A percentile compares a stretch with the other conserved stretches of the same genome.
Evolutionary conservation across 495 filamentous ascomycete species (phyloP).

Genomic region (Friedmanniomyces endolithicus): DNA sequence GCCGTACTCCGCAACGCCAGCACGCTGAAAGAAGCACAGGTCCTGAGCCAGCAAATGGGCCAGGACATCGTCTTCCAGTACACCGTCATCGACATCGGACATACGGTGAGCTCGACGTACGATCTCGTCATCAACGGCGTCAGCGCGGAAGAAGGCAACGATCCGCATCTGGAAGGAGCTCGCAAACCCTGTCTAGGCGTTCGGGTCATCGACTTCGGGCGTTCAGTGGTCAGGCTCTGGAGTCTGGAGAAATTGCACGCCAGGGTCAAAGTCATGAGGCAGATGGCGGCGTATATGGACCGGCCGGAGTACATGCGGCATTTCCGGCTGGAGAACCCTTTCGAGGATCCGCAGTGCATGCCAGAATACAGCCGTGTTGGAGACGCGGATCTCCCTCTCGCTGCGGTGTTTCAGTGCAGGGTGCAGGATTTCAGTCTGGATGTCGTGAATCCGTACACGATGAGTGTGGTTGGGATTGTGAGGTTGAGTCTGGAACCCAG

Average conservation of each 20-base stretch:
- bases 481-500: slow-evolving; percentile 87
- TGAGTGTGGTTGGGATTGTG: slow-evolving; percentile 76
- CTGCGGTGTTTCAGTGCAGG: slow-evolving; percentile 86
- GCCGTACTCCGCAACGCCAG: slow-evolving; percentile 76
- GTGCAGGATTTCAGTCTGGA: slow-evolving; percentile 92
- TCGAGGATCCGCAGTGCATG: slow-evolving; percentile 65
- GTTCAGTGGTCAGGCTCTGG: slow-evolving; percentile 82
- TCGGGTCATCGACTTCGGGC: slow-evolving; percentile 82
- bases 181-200: slow-evolving; percentile 85
- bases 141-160: slow-evolving; percentile 72
- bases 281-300: slow-evolving; percentile 91
- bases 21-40: slow-evolving; percentile 84
- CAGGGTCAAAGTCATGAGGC: slow-evolving; percentile 79
- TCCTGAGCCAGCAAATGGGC: slow-evolving; percentile 95
- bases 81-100: slow-evolving; percentile 76
- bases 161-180: slow-evolving; percentile 53
- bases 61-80: slow-evolving; percentile 94
- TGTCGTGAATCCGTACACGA: slow-evolving; percentile 83
- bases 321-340: slow-evolving; percentile 68
- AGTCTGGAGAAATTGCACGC: slow-evolving; percentile 84
- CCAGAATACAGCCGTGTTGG: slow-evolving; percentile 87
- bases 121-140: slow-evolving; percentile 91
- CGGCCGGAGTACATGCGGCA: slow-evolving; percentile 86
- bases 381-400: slow-evolving; percentile 84
- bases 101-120: slow-evolving; percentile 82